Evolutionary conservation across 2,329 filamentous ascomycete genomes (phyloP).

Genomic region (Didymosphaeria variabile): DNA sequence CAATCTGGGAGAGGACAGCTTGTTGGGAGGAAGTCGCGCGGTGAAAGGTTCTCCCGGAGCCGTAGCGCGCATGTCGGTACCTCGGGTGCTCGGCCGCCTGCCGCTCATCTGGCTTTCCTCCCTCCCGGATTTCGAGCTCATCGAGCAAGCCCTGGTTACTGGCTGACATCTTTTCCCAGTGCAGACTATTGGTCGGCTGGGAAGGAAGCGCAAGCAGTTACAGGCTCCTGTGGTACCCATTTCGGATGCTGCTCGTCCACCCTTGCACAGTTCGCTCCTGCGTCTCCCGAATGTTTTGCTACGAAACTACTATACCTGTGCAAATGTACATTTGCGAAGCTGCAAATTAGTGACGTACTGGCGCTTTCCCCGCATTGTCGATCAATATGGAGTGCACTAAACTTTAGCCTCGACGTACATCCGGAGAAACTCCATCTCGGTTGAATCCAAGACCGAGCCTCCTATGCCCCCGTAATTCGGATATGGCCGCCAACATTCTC

Average conservation of each 20-base stretch:
- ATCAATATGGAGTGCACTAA: conserved; percentile 15
- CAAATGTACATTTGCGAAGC: not conserved
- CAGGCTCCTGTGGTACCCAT: too few species aligned
- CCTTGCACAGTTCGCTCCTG: not conserved
- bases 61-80: not conserved
- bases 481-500: not conserved
- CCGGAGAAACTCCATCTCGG: conserved; percentile 22
- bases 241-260: not conserved
- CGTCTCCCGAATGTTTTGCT: not conserved
- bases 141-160: not conserved
- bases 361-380: conserved; percentile 21
- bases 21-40: not conserved
- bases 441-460: conserved; percentile 18
- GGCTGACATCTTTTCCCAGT: not conserved
- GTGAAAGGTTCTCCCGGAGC: not conserved
- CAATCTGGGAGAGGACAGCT: not conserved
- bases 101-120: not conserved
- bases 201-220: too few species aligned
- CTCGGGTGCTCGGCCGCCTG: not conserved
- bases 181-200: too few species aligned
- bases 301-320: not conserved
- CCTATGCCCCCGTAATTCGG: not conserved
- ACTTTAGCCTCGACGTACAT: conserved; percentile 9
- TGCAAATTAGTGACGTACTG: conserved; percentile 1
- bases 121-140: not conserved